Evolutionary conservation across 2,329 filamentous ascomycete species (phyloP), one percentile per base, ranked within the genome.

Genomic region (Aspergillus quadricinctus): DNA sequence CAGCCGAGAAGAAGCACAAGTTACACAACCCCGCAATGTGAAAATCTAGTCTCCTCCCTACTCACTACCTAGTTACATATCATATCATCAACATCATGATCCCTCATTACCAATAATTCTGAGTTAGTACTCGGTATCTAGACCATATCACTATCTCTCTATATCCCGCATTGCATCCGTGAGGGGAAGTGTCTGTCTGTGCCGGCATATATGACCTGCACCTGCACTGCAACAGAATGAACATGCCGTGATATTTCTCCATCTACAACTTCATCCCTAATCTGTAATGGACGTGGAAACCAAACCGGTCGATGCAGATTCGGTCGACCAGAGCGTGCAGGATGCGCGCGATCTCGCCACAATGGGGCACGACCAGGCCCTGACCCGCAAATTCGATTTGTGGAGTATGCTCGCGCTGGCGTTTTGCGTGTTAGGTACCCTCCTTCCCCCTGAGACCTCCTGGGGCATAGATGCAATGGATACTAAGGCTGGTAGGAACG

Each of bases 321-420:
- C 68, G 54, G 63, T 64, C 60, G 68, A 73, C 53, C 69, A 73
- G 59, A 66, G 64, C 61, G 65, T 69, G 10, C 70, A 75, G 57
- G 75, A 78, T 74, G 75, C 74, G 21, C 69, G 66, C 48, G 71
- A 74, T 52, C 69, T 78, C 51, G 75, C 73, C 2, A 70, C 68
- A 9, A 66, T 78, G 61, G 77, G 77, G 59, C 75, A 78, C 61
- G 68, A 72, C 62, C 73, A 78, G 67, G 72, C 72, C 48, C 63
- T 79, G 31, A 69, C 70, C 9, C 72, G 76, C 11, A 77, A 83
- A 61, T 84, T 85, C 65, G 76, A 75, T 65, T 67, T 78, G 6
- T 79, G 77, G 78, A 83, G 80, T 67, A 83, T 85, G 80, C 73
- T 85, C 10, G 78, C 80, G 21, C 74, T 85, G 21, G 79, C 82